Evolutionary conservation across 768 basidiomycete genomes (phyloP).

Genomic region (Chalciporus chontae): DNA sequence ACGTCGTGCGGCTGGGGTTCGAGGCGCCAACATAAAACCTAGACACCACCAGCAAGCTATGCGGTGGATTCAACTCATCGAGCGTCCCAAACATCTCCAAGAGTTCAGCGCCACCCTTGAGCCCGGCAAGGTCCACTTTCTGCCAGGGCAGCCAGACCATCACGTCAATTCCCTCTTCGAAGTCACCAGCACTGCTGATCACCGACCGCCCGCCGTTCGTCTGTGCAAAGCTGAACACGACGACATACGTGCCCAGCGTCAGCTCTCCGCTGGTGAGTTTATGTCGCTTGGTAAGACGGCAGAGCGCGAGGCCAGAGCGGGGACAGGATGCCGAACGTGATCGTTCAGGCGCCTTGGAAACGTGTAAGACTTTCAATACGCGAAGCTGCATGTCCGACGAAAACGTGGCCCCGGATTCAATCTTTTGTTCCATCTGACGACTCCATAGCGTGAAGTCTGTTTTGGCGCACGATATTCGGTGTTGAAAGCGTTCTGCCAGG

Average conservation of each 20-base stretch:
- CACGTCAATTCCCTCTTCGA: constrained; percentile 40
- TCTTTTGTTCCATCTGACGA: constrained; percentile 42
- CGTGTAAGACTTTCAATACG: constrained; percentile 41
- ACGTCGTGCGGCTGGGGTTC: constrained; percentile 1
- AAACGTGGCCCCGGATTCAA: constrained; percentile 27
- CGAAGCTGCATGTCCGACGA: constrained; percentile 42
- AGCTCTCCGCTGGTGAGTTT: constrained; percentile 16
- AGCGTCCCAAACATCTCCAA: constrained; percentile 20
- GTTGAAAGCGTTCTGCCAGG: constrained; percentile 47
- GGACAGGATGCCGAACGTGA: constrained; percentile 23
- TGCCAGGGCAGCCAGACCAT: constrained; percentile 53
- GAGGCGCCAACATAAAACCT: constrained; percentile 22
- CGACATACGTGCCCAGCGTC: constrained; percentile 28
- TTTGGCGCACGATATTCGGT: constrained; percentile 39
- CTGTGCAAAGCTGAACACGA: constrained; percentile 37
- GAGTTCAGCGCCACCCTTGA: constrained; percentile 10
- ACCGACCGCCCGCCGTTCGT: constrained; percentile 21
- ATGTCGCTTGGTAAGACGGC: constrained; percentile 30
- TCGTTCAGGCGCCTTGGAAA: constrained; percentile 27
- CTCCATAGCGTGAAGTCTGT: constrained; percentile 53
- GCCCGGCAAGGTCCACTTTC: constrained; percentile 29
- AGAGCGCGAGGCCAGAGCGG: constrained; percentile 41
- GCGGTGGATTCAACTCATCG: constrained; percentile 27
- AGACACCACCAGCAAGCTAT: constrained; percentile 28
- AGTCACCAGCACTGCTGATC: constrained; percentile 34